Conservation (phyloP, 345 rosid species). For the Cardiospermum halicacabum region DNA sequence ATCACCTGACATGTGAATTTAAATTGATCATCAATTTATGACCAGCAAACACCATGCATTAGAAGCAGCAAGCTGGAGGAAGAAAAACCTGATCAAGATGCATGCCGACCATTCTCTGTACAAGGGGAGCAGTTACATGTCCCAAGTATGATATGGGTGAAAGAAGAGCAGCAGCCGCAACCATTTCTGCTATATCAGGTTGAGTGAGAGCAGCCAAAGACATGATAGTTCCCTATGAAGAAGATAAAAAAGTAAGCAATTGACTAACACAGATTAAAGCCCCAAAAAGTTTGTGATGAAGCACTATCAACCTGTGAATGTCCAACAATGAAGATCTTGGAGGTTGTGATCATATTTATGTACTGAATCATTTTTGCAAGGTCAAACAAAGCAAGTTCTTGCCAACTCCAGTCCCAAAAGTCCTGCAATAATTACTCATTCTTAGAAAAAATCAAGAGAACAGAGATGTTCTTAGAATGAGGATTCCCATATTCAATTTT, state of each 20-base stretch:
- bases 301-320: constrained; percentile 75
- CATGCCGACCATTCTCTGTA: constrained; percentile 68
- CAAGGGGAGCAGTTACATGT: constrained; percentile 78
- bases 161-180: constrained; percentile 91
- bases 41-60: constrained; percentile 16
- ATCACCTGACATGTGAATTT: constrained; percentile 47
- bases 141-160: constrained; percentile 86
- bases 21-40: constrained; percentile 16
- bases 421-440: constrained; percentile 43
- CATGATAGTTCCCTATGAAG: constrained; percentile 78
- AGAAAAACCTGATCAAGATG: constrained; percentile 84
- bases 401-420: constrained; percentile 99
- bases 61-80: constrained; percentile 13
- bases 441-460: background rate
- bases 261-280: background rate
- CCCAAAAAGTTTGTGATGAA: background rate
- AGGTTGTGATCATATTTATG: constrained; percentile 43
- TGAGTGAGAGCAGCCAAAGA: constrained; percentile 85
- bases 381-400: constrained; percentile 82
- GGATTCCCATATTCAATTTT: background rate
- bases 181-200: constrained; percentile 61
- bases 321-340: constrained; percentile 79
- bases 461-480: background rate
- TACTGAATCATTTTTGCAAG: constrained; percentile 63
- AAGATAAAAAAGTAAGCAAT: constrained; percentile 12